These are phyloP conservation scores for Lyophyllum atratum DNA, from an alignment of 768 basidiomycete species.

Conservation along the genomic window DNA sequence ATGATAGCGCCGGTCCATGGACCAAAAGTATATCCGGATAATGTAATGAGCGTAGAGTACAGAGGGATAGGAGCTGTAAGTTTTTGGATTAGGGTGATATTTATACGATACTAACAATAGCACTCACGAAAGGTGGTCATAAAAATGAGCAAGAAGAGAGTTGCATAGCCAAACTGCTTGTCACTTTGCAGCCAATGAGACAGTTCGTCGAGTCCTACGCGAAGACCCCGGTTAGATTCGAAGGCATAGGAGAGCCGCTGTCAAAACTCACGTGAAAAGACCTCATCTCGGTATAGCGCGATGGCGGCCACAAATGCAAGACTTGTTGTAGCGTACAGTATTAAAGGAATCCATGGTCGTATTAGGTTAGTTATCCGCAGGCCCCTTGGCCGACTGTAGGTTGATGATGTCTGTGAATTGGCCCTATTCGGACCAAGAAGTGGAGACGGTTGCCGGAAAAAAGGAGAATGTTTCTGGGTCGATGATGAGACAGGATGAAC, in stretches of 20 bases:
- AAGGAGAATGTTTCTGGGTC: constrained; percentile 15
- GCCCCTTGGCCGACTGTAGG: constrained; percentile 47
- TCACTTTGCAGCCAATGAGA: constrained; percentile 77
- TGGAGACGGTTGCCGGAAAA: constrained; percentile 19
- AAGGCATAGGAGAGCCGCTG: neutral
- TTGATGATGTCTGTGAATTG: constrained; percentile 20
- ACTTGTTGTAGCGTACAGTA: constrained; percentile 76
- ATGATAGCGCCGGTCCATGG: constrained; percentile 82
- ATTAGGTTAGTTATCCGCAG: constrained; percentile 60
- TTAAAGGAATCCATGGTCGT: constrained; percentile 76
- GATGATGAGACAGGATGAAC: constrained; percentile 11
- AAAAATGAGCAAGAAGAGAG: constrained; percentile 83
- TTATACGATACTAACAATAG: constrained; percentile 10
- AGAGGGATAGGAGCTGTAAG: constrained; percentile 80
- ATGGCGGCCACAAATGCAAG: constrained; percentile 80
- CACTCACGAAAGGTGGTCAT: constrained; percentile 84
- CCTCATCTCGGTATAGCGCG: constrained; percentile 78
- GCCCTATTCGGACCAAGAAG: constrained; percentile 17
- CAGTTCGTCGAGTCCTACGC: constrained; percentile 76
- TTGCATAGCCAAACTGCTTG: constrained; percentile 70
- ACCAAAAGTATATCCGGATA: constrained; percentile 91
- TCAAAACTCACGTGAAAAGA: constrained; percentile 71
- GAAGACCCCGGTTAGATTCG: neutral
- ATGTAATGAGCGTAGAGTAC: constrained; percentile 90
- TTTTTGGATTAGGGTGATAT: neutral